phyloP scores from a whole-genome alignment of 768 basidiomycete genomes.

The Crucibulum laeve region DNA sequence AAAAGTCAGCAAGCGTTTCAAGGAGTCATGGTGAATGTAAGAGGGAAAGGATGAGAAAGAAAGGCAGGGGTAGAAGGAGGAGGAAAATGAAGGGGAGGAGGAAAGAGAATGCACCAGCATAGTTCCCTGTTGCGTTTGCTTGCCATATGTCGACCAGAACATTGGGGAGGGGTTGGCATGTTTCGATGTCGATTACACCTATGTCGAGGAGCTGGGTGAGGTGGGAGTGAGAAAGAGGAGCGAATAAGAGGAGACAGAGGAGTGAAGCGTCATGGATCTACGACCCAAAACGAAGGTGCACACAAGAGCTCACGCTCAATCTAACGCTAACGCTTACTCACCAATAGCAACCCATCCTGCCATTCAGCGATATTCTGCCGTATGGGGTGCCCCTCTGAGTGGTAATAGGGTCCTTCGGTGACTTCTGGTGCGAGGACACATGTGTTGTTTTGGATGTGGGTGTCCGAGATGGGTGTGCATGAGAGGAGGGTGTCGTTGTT shows the following conservation, averaged over 20 bases:
- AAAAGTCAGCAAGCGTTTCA: no score
- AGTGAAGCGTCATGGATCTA: no score
- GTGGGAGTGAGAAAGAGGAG: no score
- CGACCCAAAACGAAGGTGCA: background rate
- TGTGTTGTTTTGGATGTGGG: slow-evolving; percentile 49
- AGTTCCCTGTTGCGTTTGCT: slow-evolving; percentile 51
- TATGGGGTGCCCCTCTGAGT: slow-evolving; percentile 42
- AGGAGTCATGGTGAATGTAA: slow-evolving; percentile 10
- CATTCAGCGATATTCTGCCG: slow-evolving; percentile 51
- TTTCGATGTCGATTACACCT: slow-evolving; percentile 55
- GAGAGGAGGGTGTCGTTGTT: slow-evolving; percentile 32
- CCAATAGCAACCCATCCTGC: slow-evolving; percentile 46
- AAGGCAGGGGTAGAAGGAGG: background rate
- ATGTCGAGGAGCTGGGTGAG: slow-evolving; percentile 52
- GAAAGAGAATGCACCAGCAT: slow-evolving; percentile 32
- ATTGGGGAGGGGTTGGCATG: slow-evolving; percentile 49
- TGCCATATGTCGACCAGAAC: slow-evolving; percentile 60
- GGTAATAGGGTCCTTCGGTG: slow-evolving; percentile 54
- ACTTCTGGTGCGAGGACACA: slow-evolving; percentile 51
- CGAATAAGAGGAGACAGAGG: slow-evolving; percentile 1
- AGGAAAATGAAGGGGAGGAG: background rate
- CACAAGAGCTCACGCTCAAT: background rate
- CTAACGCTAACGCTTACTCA: slow-evolving; percentile 17
- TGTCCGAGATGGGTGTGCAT: slow-evolving; percentile 41
- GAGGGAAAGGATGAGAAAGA: background rate